Evolutionary conservation across 2,329 filamentous ascomycete genomes (phyloP), one percentile per base, ranked within the genome.

Genomic region (Atkinsonella texensis): DNA sequence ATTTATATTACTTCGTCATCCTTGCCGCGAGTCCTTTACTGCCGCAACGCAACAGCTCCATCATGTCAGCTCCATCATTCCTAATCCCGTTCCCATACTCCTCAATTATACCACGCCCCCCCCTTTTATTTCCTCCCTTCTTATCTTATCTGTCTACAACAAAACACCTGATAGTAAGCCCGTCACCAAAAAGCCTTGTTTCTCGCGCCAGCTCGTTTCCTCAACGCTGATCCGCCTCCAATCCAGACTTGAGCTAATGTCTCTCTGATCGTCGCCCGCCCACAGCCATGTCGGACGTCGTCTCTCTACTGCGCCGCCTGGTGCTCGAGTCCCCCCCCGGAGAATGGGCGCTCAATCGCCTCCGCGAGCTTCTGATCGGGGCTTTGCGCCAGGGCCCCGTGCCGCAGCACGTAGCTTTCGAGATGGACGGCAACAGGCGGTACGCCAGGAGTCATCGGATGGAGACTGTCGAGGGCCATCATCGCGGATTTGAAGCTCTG

Each of bases 391-490:
- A 96, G 69, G 93, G 93, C 0, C 89, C 89, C 2, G 85, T 98
- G 51, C 93, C 93, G 10, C 84, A 89, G 63, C 93, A 98, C 80
- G 81, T 98, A 54, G 93, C 93, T n/a, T 98, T 98, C 64, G 91
- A 96, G 60, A 98, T 98, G 93, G 93, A 98, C 66, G 93, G 93
- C 52, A 98, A 98, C 70, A 76, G 93, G 62, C 85, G 93, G 45
- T 98, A 94, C 72, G 93, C 93, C 13, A 80, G 87, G 55, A 86
- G 78, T 56, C 89, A 93, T 70, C 83, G 91, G 57, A 95, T 98
- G 65, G 93, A 98, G 73, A 95, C 90, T 0, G 84, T 97, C 35
- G 91, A 98, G 69, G 93, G 93, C 23, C 93, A 98, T 66, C 90
- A 95, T 65, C 73, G 95, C 60, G 93, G 93, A 2, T 98, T 97